Evolutionary conservation across 805 yeast genomes (phyloP).

Genomic region (Millerago galiae): DNA sequence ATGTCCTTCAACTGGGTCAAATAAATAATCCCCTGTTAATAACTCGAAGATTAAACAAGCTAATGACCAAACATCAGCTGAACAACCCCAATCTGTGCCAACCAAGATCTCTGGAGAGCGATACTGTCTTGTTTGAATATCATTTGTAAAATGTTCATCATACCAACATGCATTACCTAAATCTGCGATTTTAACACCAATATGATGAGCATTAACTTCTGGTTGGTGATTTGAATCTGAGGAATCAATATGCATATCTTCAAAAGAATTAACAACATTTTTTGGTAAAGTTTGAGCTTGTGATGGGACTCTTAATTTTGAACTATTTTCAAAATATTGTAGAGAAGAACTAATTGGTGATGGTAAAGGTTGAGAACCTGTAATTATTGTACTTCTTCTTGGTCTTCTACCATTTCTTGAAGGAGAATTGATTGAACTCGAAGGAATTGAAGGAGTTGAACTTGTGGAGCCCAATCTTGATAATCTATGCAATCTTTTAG

Average conservation of each 20-base stretch:
- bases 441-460: conserved; percentile 11
- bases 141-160: conserved; percentile 60
- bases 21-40: conserved; percentile 88
- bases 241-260: conserved; percentile 11
- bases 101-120: conserved; percentile 83
- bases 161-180: conserved; percentile 70
- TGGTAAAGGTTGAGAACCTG: conserved; percentile 91
- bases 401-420: conserved; percentile 36
- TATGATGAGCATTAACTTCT: conserved; percentile 38
- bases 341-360: conserved; percentile 63
- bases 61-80: conserved; percentile 93
- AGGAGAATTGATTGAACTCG: conserved; percentile 20
- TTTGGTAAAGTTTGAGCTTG: conserved; percentile 4
- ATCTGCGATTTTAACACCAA: conserved; percentile 86
- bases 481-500: conserved; percentile 33
- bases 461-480: conserved; percentile 25
- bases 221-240: not conserved
- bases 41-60: conserved; percentile 90
- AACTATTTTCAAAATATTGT: conserved; percentile 17
- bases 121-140: conserved; percentile 66
- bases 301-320: conserved; percentile 18
- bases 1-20: conserved; percentile 76
- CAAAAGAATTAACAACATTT: conserved; percentile 8
- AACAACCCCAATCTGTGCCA: conserved; percentile 89
- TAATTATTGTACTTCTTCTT: conserved; percentile 69